A percentile compares a stretch with the other conserved stretches of the same genome.
Conservation (phyloP, 2,329 filamentous ascomycete genomes). For the Pseudovirgaria hyperparasitica region DNA sequence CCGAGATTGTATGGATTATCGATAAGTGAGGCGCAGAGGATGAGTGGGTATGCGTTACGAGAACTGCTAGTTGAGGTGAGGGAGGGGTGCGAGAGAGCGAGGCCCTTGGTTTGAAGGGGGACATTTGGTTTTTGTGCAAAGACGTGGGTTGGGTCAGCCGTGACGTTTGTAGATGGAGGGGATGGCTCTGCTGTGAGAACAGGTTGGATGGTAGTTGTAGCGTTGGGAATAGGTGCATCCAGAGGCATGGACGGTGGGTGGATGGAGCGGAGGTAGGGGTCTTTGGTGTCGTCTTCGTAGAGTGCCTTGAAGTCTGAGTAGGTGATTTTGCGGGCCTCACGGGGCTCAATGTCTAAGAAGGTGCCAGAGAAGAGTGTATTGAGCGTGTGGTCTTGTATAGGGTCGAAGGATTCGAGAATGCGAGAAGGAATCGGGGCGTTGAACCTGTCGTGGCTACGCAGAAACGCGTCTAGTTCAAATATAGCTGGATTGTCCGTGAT, state of each 20-base stretch:
- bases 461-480: constrained; percentile 28
- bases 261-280: not conserved
- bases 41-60: constrained; percentile 20
- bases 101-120: constrained; percentile 39
- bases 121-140: constrained; percentile 4
- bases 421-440: constrained; percentile 23
- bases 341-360: constrained; percentile 31
- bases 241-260: not conserved
- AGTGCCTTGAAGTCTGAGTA: constrained; percentile 28
- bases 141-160: constrained; percentile 1
- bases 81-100: constrained; percentile 28
- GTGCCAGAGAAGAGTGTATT: constrained; percentile 32
- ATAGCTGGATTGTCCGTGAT: constrained; percentile 30
- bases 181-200: constrained; percentile 5
- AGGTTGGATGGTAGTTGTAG: not conserved
- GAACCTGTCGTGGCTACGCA: constrained; percentile 31
- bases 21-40: constrained; percentile 38
- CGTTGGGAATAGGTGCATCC: not conserved
- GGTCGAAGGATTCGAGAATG: constrained; percentile 27
- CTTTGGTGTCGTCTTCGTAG: constrained; percentile 12
- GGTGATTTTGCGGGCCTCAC: constrained; percentile 23
- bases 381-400: constrained; percentile 29
- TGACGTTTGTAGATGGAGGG: constrained; percentile 4
- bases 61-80: constrained; percentile 13
- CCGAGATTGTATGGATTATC: constrained; percentile 38